Percentiles rank a stretch among this genome's conserved stretches.
phyloP scores from a whole-genome alignment of 2,329 filamentous ascomycete genomes.

The Fusarium sp. region DNA sequence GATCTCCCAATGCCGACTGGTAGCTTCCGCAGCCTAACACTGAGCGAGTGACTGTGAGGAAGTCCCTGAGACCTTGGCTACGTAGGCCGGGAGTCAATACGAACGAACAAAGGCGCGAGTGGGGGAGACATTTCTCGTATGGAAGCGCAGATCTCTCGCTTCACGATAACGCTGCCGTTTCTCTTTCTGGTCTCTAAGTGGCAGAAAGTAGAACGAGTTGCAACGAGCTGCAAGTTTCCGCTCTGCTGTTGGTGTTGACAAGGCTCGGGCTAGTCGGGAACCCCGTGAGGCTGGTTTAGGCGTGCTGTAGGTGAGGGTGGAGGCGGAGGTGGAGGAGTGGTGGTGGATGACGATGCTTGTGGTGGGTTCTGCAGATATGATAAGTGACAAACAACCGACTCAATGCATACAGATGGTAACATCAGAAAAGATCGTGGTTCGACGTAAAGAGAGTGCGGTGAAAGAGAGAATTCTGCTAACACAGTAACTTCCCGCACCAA shows the following conservation, averaged over 20 bases:
- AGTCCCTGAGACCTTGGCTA: not conserved
- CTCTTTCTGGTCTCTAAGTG: not conserved
- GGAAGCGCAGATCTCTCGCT: conserved; percentile 27
- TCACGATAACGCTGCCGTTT: conserved; percentile 11
- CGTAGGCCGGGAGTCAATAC: not conserved
- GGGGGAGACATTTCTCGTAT: conserved; percentile 24
- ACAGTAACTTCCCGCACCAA: not conserved
- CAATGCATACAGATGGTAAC: not conserved
- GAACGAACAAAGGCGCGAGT: conserved; percentile 37
- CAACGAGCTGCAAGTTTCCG: conserved; percentile 20
- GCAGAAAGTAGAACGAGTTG: conserved; percentile 1
- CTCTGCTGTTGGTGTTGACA: conserved; percentile 13
- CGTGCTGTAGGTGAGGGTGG: conserved; percentile 10
- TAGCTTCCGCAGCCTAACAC: conserved; percentile 6
- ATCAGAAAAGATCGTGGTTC: conserved; percentile 2
- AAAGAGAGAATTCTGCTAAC: not conserved
- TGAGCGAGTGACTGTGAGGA: not conserved
- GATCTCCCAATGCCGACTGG: conserved; percentile 33
- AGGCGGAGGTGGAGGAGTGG: not conserved
- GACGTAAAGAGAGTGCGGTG: conserved; percentile 5
- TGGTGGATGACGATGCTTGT: conserved; percentile 22
- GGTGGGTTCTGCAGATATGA: conserved; percentile 11
- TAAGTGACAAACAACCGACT: conserved; percentile 4
- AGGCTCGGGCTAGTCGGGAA: conserved; percentile 22
- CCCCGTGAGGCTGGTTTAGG: conserved; percentile 35